Evolutionary conservation across 129 eudicot species (phyloP).

Genomic region (Heracleum sosnowskyi): DNA sequence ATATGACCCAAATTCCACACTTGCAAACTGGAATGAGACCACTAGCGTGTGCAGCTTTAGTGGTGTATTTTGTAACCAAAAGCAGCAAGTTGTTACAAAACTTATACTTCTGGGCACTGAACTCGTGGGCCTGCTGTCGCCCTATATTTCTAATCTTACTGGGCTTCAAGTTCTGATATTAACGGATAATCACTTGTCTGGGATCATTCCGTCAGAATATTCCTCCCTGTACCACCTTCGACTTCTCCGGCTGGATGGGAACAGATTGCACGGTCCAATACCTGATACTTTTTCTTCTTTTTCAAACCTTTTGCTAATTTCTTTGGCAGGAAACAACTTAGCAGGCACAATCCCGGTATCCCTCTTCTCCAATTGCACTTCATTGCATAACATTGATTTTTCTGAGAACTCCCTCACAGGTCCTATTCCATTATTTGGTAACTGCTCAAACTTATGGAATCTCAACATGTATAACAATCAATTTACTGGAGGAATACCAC

Average conservation of each 20-base stretch:
- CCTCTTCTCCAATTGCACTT: slow-evolving; percentile 52
- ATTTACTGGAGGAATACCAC: slow-evolving; percentile 42
- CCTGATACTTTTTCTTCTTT: slow-evolving; percentile 35
- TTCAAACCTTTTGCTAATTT: slow-evolving; percentile 27
- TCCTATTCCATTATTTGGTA: slow-evolving; percentile 41
- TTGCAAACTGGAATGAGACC: slow-evolving; percentile 46
- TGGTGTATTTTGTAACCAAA: slow-evolving; percentile 32
- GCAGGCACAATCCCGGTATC: slow-evolving; percentile 36
- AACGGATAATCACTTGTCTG: slow-evolving; percentile 22
- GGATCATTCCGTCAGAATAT: slow-evolving; percentile 38
- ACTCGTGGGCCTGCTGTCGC: slow-evolving; percentile 38
- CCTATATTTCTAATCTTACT: slow-evolving; percentile 42
- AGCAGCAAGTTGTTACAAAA: slow-evolving; percentile 26
- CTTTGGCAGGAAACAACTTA: slow-evolving; percentile 28
- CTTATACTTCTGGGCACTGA: slow-evolving; percentile 19
- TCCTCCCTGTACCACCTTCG: slow-evolving; percentile 33
- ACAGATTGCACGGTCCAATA: slow-evolving; percentile 34
- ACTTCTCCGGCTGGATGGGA: slow-evolving; percentile 35
- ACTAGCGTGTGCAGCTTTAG: slow-evolving; percentile 40
- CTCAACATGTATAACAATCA: slow-evolving; percentile 46
- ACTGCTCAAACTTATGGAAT: slow-evolving; percentile 33
- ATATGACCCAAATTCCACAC: slow-evolving; percentile 29
- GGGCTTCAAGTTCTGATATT: slow-evolving; percentile 26
- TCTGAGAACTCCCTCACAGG: slow-evolving; percentile 30
- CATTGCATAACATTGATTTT: slow-evolving; percentile 35